Evolutionary conservation across 192 early-diverging fungal genomes (phyloP).

Genomic region (Powellomyces hirtus): DNA sequence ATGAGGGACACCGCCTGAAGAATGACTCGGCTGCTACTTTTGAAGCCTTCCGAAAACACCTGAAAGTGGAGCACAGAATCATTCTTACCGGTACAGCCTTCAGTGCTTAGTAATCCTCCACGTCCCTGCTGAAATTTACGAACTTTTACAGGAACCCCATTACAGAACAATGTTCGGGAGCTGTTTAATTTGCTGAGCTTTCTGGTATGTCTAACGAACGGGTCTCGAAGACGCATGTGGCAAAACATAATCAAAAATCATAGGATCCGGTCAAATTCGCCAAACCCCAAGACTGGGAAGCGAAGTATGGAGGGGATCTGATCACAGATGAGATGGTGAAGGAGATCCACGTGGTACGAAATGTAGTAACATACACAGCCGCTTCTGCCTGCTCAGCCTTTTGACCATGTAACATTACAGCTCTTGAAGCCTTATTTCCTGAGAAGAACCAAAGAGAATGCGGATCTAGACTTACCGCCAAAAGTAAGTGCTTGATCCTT

Average conservation of each 20-base stretch:
- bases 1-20: slow-evolving; percentile 97
- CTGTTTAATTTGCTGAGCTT: slow-evolving; percentile 73
- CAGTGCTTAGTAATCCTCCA: background rate
- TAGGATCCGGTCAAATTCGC: slow-evolving; percentile 58
- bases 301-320: slow-evolving; percentile 47
- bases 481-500: slow-evolving; percentile 43
- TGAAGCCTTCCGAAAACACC: slow-evolving; percentile 41
- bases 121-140: slow-evolving; percentile 7
- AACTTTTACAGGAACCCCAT: slow-evolving; percentile 55
- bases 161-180: slow-evolving; percentile 73
- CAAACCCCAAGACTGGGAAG: slow-evolving; percentile 43
- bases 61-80: slow-evolving; percentile 51
- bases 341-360: slow-evolving; percentile 59
- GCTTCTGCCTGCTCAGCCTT: background rate
- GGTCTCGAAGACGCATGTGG: background rate
- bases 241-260: background rate
- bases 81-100: slow-evolving; percentile 50
- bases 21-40: slow-evolving; percentile 70
- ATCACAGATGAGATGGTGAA: slow-evolving; percentile 53
- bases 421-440: slow-evolving; percentile 67
- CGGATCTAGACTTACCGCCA: slow-evolving; percentile 57
- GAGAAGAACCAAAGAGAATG: slow-evolving; percentile 65
- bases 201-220: slow-evolving; percentile 29
- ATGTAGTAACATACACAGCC: background rate
- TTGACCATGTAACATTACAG: slow-evolving; percentile 3